Evolutionary conservation across 1,139 yeast genomes (phyloP).

Genomic region (Pichia terricola): DNA sequence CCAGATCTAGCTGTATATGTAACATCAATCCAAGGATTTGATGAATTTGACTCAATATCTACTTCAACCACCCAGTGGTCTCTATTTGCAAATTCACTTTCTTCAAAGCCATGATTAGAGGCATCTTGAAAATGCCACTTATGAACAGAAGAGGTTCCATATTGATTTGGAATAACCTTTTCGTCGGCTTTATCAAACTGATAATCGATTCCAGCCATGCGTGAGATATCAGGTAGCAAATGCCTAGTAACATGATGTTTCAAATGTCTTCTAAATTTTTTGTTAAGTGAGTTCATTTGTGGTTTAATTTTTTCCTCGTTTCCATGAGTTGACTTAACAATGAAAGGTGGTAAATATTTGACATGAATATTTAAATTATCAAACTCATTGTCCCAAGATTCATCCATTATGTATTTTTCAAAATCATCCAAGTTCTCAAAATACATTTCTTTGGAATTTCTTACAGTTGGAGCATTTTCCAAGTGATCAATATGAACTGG

Average conservation of each 20-base stretch:
- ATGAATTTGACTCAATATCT: conserved; percentile 44
- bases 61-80: conserved; percentile 50
- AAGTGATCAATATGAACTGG: conserved; percentile 24
- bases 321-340: conserved; percentile 55
- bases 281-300: conserved; percentile 60
- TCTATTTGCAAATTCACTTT: conserved; percentile 33
- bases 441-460: conserved; percentile 26
- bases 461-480: conserved; percentile 19
- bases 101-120: conserved; percentile 44
- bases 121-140: conserved; percentile 42
- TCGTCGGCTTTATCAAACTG: conserved; percentile 22
- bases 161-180: conserved; percentile 29
- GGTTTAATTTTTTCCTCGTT: conserved; percentile 67
- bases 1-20: conserved; percentile 28
- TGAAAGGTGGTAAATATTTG: conserved; percentile 64
- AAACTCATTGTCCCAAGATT: conserved; percentile 68
- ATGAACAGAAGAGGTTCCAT: conserved; percentile 22
- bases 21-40: conserved; percentile 44
- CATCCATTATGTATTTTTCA: conserved; percentile 58
- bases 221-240: conserved; percentile 54
- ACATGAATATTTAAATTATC: conserved; percentile 61
- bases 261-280: conserved; percentile 63
- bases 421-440: conserved; percentile 59
- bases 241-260: conserved; percentile 71
- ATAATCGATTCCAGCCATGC: conserved; percentile 41